Evolutionary conservation across 2,329 filamentous ascomycete species (phyloP), one percentile per base, ranked within the genome.

Genomic region (Diplocarpon mali): DNA sequence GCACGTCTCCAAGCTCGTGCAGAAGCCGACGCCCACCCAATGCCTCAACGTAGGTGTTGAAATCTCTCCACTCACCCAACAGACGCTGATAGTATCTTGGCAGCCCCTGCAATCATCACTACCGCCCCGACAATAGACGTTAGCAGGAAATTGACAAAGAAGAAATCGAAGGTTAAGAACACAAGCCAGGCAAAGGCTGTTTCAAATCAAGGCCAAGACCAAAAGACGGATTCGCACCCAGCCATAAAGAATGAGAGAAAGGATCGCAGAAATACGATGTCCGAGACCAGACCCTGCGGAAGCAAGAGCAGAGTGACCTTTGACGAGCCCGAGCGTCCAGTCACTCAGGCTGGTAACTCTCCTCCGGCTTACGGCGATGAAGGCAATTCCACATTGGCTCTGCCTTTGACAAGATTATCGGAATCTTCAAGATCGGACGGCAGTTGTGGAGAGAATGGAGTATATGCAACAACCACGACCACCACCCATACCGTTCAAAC

Each of bases 351-450:
- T 24, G 60, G 57, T 53, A 59, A 58, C 54, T 62, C 59, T 51
- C 74, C 77, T 53, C 71, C 76, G 44, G 70, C 75, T 24, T 80
- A 80, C 46, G 71, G 73, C 37, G 77, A 81, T 50, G 78, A 83
- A 50, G 68, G 70, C 20, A 71, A 70, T 46, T 76, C 78, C 12
- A 70, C 76, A 2, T 67, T 86, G 47, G 77, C 78, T 7, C 69
- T 83, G 15, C 77, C 80, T 10, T 67, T 76, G 27, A 73, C 75
- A 51, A 72, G 85, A 34, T 67, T 83, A 24, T 92, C 85, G 5
- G 90, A 95, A 58, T 95, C 90, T 1, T 95, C 88, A 2, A 77
- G 85, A 53, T 95, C 90, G 24, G 89, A 95, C 62, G 84, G 77
- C 36, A 94, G 85, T 65, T 85, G 81, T 13, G 78, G 73, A 35